Conservation (phyloP, 2,329 filamentous ascomycete species). For the Sporothrix euskadiensis region DNA sequence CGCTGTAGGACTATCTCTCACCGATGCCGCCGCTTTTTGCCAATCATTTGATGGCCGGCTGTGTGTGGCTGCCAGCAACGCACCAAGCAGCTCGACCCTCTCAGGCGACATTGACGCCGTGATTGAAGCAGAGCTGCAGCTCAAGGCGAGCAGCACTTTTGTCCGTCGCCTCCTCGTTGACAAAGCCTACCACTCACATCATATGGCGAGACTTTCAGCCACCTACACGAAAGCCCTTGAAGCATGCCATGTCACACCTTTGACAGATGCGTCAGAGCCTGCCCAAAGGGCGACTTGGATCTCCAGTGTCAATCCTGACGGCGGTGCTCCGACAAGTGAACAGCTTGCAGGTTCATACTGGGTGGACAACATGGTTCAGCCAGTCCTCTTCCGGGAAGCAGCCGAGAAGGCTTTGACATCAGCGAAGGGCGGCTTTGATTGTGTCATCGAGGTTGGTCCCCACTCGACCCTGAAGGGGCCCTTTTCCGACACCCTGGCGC, state of each 20-base stretch:
- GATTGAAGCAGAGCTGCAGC: conserved; percentile 34
- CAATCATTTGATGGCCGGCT: neutral
- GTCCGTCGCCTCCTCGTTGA: conserved; percentile 41
- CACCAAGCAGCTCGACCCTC: conserved; percentile 44
- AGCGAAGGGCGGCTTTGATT: conserved; percentile 37
- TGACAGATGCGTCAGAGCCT: neutral
- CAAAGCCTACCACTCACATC: conserved; percentile 44
- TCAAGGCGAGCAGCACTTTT: conserved; percentile 33
- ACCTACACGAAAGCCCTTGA: conserved; percentile 33
- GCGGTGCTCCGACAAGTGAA: conserved; percentile 20
- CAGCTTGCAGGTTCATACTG: conserved; percentile 37
- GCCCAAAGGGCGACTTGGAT: conserved; percentile 23
- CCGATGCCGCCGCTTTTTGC: conserved; percentile 40
- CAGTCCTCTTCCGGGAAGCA: conserved; percentile 37
- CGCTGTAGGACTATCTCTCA: conserved; percentile 45
- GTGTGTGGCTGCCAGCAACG: conserved; percentile 28
- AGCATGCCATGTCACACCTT: conserved; percentile 17
- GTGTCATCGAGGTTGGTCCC: conserved; percentile 40
- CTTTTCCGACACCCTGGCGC: conserved; percentile 8
- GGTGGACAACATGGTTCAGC: conserved; percentile 38
- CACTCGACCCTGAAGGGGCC: conserved; percentile 36
- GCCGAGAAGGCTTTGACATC: conserved; percentile 24
- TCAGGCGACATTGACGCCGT: conserved; percentile 42
- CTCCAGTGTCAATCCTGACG: conserved; percentile 36
- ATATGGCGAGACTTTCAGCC: conserved; percentile 37